Evolutionary conservation across 2,329 filamentous ascomycete species (phyloP), one percentile per base, ranked within the genome.

Genomic region (Colletotrichum tropicicola): DNA sequence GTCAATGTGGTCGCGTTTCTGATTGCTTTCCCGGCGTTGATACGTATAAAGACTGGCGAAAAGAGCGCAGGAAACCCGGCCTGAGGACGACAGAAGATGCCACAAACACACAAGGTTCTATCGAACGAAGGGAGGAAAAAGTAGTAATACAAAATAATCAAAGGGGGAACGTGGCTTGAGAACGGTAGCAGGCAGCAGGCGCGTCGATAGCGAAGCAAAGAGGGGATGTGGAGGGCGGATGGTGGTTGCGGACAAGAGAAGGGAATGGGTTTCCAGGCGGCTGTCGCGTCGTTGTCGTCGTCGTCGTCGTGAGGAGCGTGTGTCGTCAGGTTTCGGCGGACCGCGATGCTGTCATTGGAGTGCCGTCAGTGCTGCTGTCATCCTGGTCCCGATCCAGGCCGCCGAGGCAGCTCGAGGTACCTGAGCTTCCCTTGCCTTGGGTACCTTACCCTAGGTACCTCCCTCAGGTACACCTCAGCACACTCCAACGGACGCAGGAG

Each of bases 331-430:
- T 65, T 61, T 61, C 43, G 56, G 43, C 41, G 23, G 43, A 56
- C 44, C 35, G 35, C 51, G 57, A 65, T 65, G 61, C 44, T 61
- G 57, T 61, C 61, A 65, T 61, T 65, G 61, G 47, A 43, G 56
- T 54, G 54, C 55, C 48, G 19, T 25, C 4, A 19, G 43, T 39
- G 21, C 48, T 64, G 61, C 48, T 60, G 60, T 35, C 54, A 65
- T 55, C 61, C 61, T 56, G 35, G 57, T 65, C 17, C 60, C n/a
- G 28, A 45, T 17, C 25, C 52, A 59, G 32, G 27, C 30, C 39
- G 39, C 54, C 45, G 35, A 52, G 45, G 39, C 19, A 21, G n/a
- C n/a, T n/a, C 37, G n/a, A 19, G 51, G 23, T 54, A 17, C 47
- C 39, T 35, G 9, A 6, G 9, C n/a, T n/a, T n/a, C n/a, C n/a